Evolutionary conservation across 495 filamentous ascomycete species (phyloP), one percentile per base, ranked within the genome.

Genomic region (Jackrogersella multiformis): DNA sequence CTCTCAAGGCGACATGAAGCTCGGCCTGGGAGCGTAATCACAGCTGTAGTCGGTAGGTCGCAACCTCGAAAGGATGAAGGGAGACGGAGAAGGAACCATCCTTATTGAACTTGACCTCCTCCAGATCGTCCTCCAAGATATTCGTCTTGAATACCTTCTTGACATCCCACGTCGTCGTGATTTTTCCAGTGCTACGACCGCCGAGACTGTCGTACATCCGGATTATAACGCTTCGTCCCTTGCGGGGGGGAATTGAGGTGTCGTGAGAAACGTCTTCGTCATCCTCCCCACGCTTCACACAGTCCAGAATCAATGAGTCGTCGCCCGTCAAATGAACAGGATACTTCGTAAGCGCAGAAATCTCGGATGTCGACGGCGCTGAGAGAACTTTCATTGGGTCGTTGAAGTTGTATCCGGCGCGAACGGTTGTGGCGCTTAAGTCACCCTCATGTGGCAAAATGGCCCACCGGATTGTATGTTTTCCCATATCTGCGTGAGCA

Each of bases 401-500:
- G 74, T 98, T 97, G 83, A 99, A 97, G 66, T 96, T 90, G 67
- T 86, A 91, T 2, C 90, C 95, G 16, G 91, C 90, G 32, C 91
- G 88, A 46, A 99, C 86, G 1, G 92, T 97, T 42, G 85, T 84
- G 26, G 86, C 77, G 44, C 89, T 85, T 3, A 97, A 82, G 0
- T 78, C 72, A 4, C 94, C 94, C 13, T 81, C 65, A 71, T 99
- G 95, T 10, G 95, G 95, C 32, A 97, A 79, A 56, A 99, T 94
- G 6, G 92, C 95, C 82, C 96, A 99, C 60, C 91, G 90, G 71
- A 97, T 92, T 67, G 81, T 80, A 77, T 99, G 95, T 30, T 84
- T 84, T 34, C 94, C 94, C 95, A 99, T 99, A 77, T 99, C 95
- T 55, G 95, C 95, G 72, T 97, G 88, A 10, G 90, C 94, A 73